Conservation (phyloP, 2,329 filamentous ascomycete species). For the Akanthomyces muscarius region DNA sequence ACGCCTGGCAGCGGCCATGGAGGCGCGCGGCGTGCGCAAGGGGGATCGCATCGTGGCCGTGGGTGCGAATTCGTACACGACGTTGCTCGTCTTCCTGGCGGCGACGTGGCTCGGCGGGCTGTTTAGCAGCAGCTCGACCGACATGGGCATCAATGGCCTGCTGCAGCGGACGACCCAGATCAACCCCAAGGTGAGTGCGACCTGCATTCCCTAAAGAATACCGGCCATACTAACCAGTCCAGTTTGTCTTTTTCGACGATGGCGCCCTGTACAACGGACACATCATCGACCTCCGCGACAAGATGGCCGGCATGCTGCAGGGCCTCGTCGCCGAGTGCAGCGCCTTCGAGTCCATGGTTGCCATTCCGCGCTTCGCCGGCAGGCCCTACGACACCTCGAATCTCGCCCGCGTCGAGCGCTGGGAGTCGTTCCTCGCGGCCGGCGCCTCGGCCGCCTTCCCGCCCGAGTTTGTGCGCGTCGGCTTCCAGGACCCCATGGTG, state of each 20-base stretch:
- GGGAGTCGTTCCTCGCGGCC: constrained; percentile 41
- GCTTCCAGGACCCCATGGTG: constrained; percentile 71
- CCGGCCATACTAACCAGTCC: constrained; percentile 8
- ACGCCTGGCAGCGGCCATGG: constrained; percentile 61
- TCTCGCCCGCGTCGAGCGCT: constrained; percentile 46
- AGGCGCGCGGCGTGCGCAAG: constrained; percentile 58
- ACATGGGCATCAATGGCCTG: constrained; percentile 78
- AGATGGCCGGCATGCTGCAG: constrained; percentile 66
- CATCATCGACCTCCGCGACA: constrained; percentile 63
- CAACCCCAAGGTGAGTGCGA: constrained; percentile 55
- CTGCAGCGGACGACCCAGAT: constrained; percentile 72
- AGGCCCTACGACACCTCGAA: constrained; percentile 49
- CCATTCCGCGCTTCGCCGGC: constrained; percentile 60
- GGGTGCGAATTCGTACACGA: constrained; percentile 70
- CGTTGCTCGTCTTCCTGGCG: constrained; percentile 66
- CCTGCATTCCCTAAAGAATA: neutral
- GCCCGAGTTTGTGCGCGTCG: constrained; percentile 56
- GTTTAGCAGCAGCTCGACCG: constrained; percentile 73
- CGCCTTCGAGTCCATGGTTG: constrained; percentile 61
- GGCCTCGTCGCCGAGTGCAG: constrained; percentile 56
- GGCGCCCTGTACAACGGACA: constrained; percentile 76
- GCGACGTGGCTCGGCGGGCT: constrained; percentile 67
- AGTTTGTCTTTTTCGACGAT: constrained; percentile 81
- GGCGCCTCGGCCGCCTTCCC: constrained; percentile 25
- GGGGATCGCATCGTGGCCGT: constrained; percentile 76